These are phyloP conservation scores for Cordyceps cateniannulata DNA, from an alignment of 2,329 filamentous ascomycete genomes.

Conservation along the genomic window DNA sequence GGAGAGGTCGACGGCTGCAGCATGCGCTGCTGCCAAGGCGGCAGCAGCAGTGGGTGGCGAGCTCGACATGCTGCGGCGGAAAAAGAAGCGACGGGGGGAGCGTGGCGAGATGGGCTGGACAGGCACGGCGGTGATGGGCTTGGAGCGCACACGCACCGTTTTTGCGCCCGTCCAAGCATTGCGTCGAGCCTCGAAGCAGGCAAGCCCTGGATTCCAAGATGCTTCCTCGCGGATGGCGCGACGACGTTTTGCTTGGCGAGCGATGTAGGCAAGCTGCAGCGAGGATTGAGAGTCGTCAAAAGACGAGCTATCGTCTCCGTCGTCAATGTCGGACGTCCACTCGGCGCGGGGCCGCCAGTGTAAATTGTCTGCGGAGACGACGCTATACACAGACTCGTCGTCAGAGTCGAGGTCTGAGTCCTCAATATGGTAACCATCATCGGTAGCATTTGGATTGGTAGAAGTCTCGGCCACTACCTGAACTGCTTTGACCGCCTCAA, in stretches of 20 bases:
- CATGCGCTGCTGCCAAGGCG: slow-evolving; percentile 16
- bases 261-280: slow-evolving; percentile 35
- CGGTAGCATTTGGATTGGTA: slow-evolving; percentile 15
- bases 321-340: slow-evolving; percentile 52
- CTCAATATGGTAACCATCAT: slow-evolving; percentile 29
- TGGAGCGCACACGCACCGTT: slow-evolving; percentile 47
- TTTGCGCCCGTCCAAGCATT: slow-evolving; percentile 82
- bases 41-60: slow-evolving; percentile 28
- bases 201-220: slow-evolving; percentile 73
- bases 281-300: slow-evolving; percentile 42
- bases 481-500: neutral
- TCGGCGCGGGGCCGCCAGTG: slow-evolving; percentile 46
- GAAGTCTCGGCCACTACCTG: slow-evolving; percentile 13
- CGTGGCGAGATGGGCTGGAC: slow-evolving; percentile 37
- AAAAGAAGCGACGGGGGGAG: slow-evolving; percentile 44
- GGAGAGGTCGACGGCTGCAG: slow-evolving; percentile 23
- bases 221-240: slow-evolving; percentile 57
- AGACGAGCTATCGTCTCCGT: slow-evolving; percentile 37
- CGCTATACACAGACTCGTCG: slow-evolving; percentile 47
- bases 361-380: slow-evolving; percentile 47
- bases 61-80: slow-evolving; percentile 39
- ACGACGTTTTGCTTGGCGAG: slow-evolving; percentile 49
- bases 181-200: slow-evolving; percentile 70
- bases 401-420: slow-evolving; percentile 36
- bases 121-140: slow-evolving; percentile 32